These are phyloP conservation scores for Alternaria atra DNA, from an alignment of 2,329 filamentous ascomycete genomes.

Conservation along the genomic window DNA sequence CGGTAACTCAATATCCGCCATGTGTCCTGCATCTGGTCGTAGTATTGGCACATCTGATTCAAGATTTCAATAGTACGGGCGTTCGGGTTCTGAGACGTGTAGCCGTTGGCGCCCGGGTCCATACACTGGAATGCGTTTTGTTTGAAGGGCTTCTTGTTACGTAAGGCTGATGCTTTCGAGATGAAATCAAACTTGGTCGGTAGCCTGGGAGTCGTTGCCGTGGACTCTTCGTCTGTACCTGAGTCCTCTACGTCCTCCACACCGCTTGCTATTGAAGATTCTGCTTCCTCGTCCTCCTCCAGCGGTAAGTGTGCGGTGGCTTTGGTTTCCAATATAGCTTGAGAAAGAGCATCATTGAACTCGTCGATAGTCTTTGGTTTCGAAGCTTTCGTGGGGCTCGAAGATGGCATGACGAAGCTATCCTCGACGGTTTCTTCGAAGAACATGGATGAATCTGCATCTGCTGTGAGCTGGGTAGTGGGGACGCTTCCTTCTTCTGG, in stretches of 20 bases:
- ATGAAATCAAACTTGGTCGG: conserved; percentile 12
- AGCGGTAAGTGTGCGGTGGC: conserved; percentile 65
- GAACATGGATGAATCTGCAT: conserved; percentile 4
- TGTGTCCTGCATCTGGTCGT: conserved; percentile 75
- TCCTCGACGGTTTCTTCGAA: conserved; percentile 39
- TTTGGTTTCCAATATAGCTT: conserved; percentile 70
- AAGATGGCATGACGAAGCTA: conserved; percentile 36
- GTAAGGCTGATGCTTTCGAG: conserved; percentile 13
- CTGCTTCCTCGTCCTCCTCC: conserved; percentile 51
- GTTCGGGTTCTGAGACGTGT: conserved; percentile 71
- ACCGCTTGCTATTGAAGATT: conserved; percentile 35
- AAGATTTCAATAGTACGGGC: conserved; percentile 77
- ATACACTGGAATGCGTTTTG: conserved; percentile 66
- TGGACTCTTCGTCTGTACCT: conserved; percentile 34
- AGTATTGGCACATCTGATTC: conserved; percentile 80
- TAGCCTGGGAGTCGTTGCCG: conserved; percentile 24
- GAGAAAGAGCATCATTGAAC: conserved; percentile 67
- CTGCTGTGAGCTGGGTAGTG: conserved; percentile 13
- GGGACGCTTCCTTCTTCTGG: conserved; percentile 44
- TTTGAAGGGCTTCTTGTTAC: conserved; percentile 34
- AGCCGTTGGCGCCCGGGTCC: conserved; percentile 61
- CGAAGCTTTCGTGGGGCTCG: conserved; percentile 8
- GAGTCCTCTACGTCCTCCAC: conserved; percentile 31
- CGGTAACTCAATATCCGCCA: conserved; percentile 82
- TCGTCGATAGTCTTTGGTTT: background rate